These are phyloP conservation scores for Zymoseptoria crescenta DNA, from an alignment of 2,329 filamentous ascomycete species.

Conservation along the genomic window DNA sequence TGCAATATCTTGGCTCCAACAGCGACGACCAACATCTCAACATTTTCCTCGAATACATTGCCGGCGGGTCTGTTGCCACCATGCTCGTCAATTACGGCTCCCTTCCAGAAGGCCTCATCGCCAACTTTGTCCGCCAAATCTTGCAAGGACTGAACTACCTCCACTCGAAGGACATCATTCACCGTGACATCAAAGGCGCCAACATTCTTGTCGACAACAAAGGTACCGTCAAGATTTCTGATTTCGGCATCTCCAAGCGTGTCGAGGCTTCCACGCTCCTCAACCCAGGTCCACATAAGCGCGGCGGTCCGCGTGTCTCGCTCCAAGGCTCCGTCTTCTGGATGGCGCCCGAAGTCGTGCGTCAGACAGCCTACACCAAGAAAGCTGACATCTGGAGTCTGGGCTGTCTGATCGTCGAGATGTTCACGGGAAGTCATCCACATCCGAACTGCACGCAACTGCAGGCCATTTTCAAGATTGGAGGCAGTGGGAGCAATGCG, in stretches of 20 bases:
- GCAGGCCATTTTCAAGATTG: conserved; percentile 97
- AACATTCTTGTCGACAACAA: conserved; percentile 99
- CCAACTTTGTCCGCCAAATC: conserved; percentile 95
- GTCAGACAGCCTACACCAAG: conserved; percentile 93
- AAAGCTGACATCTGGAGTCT: conserved; percentile 99
- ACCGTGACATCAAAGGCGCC: conserved; percentile 97
- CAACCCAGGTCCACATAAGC: conserved; percentile 35
- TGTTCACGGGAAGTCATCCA: conserved; percentile 95
- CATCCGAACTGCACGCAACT: conserved; percentile 96
- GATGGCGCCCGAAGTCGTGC: conserved; percentile 99
- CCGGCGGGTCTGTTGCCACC: conserved; percentile 91
- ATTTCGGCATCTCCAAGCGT: conserved; percentile 98
- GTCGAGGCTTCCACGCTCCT: conserved; percentile 86
- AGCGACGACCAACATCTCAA: conserved; percentile 87
- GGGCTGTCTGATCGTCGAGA: conserved; percentile 93
- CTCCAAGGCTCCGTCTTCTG: conserved; percentile 97
- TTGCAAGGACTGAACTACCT: conserved; percentile 86
- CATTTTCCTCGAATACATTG: conserved; percentile 99
- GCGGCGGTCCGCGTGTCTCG: conserved; percentile 59
- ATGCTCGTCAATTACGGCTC: conserved; percentile 99
- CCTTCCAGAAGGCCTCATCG: conserved; percentile 82
- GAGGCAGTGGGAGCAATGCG: conserved; percentile 53
- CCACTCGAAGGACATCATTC: conserved; percentile 91
- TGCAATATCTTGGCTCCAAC: conserved; percentile 93
- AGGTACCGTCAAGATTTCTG: conserved; percentile 96